A percentile compares a stretch with the other conserved stretches of the same genome.
These are phyloP conservation scores for Rosa rugosa DNA, from an alignment of 306 rosid genomes.

Conservation along the genomic window DNA sequence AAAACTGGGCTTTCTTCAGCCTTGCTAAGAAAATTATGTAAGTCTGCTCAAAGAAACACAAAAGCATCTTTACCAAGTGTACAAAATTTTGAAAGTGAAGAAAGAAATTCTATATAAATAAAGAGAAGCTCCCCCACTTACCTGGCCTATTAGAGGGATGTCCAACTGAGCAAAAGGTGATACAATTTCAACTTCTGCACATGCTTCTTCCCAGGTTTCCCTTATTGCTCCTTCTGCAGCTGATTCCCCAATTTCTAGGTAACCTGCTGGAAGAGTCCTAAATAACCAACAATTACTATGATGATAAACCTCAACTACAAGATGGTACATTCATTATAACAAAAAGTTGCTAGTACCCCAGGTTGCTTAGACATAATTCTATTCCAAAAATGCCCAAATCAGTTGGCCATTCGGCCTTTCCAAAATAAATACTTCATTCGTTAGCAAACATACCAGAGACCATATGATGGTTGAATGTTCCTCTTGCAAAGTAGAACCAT, in stretches of 20 bases:
- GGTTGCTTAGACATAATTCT: not conserved
- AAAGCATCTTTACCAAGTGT: conserved; percentile 30
- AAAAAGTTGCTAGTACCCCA: conserved; percentile 21
- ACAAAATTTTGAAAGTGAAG: conserved; percentile 7
- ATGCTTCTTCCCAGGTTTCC: conserved; percentile 98
- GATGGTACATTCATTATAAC: conserved; percentile 23
- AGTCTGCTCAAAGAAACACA: conserved; percentile 51
- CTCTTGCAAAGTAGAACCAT: conserved; percentile 96
- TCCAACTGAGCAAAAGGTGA: conserved; percentile 95
- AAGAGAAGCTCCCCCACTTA: conserved; percentile 37
- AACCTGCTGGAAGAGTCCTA: conserved; percentile 99
- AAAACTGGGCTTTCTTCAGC: conserved; percentile 79
- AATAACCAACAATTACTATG: conserved; percentile 29
- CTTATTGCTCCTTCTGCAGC: conserved; percentile 93
- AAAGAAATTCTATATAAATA: not conserved
- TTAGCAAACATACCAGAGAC: conserved; percentile 73
- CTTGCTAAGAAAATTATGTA: conserved; percentile 84
- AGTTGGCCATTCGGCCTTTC: not conserved
- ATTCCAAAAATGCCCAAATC: conserved; percentile 8
- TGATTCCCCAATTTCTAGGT: conserved; percentile 93
- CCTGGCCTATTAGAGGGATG: conserved; percentile 94
- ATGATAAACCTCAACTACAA: conserved; percentile 18
- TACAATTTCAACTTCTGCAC: conserved; percentile 84
- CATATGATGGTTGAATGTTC: conserved; percentile 89
- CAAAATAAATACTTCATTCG: not conserved